These are phyloP conservation scores for Massariosphaeria phaeospora DNA, from an alignment of 495 filamentous ascomycete species.

Conservation along the genomic window DNA sequence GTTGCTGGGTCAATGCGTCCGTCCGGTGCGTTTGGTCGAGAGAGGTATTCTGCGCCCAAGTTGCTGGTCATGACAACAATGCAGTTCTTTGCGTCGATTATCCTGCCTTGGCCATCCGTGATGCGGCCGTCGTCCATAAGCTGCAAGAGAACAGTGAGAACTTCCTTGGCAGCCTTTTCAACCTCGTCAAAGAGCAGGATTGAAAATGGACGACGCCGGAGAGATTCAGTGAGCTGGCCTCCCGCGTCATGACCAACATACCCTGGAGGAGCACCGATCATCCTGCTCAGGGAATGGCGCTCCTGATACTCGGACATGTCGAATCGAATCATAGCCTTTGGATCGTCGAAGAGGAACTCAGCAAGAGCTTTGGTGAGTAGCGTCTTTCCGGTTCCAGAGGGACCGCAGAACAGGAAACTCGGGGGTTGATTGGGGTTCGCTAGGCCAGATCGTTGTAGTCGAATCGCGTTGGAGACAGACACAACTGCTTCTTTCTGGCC, in stretches of 20 bases:
- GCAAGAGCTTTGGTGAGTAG: constrained; percentile 92
- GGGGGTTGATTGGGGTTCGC: constrained; percentile 93
- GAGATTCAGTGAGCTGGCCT: constrained; percentile 88
- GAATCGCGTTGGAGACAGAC: constrained; percentile 91
- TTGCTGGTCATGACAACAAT: constrained; percentile 99
- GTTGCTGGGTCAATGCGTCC: constrained; percentile 86
- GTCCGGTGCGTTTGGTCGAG: constrained; percentile 67
- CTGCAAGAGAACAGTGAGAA: constrained; percentile 91
- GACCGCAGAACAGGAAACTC: constrained; percentile 97
- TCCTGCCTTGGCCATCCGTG: constrained; percentile 91
- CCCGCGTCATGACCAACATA: constrained; percentile 96
- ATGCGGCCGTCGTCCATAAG: constrained; percentile 99
- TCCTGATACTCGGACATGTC: constrained; percentile 99
- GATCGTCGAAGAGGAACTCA: constrained; percentile 96
- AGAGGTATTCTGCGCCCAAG: constrained; percentile 88
- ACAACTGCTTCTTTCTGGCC: constrained; percentile 93
- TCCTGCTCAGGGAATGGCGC: constrained; percentile 88
- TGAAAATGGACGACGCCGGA: constrained; percentile 91
- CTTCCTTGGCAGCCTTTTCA: constrained; percentile 97
- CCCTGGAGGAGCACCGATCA: constrained; percentile 96
- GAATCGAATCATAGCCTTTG: constrained; percentile 97
- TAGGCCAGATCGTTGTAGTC: constrained; percentile 87
- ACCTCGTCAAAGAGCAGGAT: constrained; percentile 97
- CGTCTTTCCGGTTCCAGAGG: constrained; percentile 96
- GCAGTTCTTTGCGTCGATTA: constrained; percentile 94